A percentile compares a stretch with the other conserved stretches of the same genome.
Evolutionary conservation across 441 rosid species (phyloP).

Genomic region (Erysimum pusillum): DNA sequence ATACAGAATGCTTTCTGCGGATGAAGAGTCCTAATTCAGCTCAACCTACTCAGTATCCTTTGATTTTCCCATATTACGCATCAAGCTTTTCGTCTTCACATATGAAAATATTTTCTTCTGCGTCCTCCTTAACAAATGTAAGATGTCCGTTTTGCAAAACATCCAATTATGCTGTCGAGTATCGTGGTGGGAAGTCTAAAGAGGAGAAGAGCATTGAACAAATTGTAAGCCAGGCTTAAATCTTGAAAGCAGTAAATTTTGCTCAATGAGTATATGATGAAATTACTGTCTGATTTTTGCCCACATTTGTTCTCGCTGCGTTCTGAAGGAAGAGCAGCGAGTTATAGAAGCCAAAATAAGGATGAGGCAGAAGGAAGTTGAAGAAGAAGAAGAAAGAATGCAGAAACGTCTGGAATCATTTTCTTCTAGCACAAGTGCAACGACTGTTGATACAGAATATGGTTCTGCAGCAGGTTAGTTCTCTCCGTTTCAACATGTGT

Average conservation of each 20-base stretch:
- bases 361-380: conserved; percentile 88
- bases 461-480: conserved; percentile 64
- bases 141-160: conserved; percentile 99
- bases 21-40: conserved; percentile 96
- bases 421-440: conserved; percentile 60
- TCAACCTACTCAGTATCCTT: conserved; percentile 98
- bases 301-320: conserved; percentile 1
- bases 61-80: background rate
- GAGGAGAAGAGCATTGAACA: conserved; percentile 95
- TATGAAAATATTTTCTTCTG: background rate
- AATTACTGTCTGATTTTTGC: background rate
- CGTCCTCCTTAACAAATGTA: conserved; percentile 56
- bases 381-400: conserved; percentile 86
- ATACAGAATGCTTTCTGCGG: conserved; percentile 94
- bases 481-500: background rate
- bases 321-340: conserved; percentile 90
- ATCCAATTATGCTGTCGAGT: conserved; percentile 93
- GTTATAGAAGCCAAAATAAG: conserved; percentile 96
- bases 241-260: background rate
- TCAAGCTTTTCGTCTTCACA: conserved; percentile 7
- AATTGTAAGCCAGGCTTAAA: conserved; percentile 66
- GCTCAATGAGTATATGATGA: background rate
- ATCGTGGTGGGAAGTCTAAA: conserved; percentile 85
- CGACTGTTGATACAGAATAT: conserved; percentile 62
- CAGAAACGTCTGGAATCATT: conserved; percentile 75